Percentiles rank a stretch among this genome's conserved stretches.
Conservation (phyloP, 2,329 filamentous ascomycete species). For the Endothia cerciana region DNA sequence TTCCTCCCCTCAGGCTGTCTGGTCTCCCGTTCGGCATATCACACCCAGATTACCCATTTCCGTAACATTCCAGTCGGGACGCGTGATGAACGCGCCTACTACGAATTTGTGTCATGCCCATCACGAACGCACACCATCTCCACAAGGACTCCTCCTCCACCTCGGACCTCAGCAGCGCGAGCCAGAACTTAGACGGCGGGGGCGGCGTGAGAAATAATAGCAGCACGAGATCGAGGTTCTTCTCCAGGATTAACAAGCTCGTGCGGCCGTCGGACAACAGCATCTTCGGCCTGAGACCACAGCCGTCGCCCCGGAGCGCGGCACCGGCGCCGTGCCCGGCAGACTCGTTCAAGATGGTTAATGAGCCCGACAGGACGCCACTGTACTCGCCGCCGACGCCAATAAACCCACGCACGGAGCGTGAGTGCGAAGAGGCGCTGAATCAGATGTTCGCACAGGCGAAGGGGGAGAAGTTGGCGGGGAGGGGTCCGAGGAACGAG, state of each 20-base stretch:
- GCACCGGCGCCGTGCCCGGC: not conserved
- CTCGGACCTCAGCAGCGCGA: slow-evolving; percentile 10
- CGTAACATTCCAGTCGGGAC: slow-evolving; percentile 3
- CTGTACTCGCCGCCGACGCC: slow-evolving; percentile 15
- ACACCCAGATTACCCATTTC: not conserved
- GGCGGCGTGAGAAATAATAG: not conserved
- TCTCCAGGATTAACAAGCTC: slow-evolving; percentile 23
- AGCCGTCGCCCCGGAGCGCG: slow-evolving; percentile 1
- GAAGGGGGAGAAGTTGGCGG: not conserved
- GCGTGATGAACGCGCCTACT: not conserved
- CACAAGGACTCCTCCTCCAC: slow-evolving; percentile 1
- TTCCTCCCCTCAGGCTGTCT: not conserved
- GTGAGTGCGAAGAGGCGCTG: slow-evolving; percentile 23
- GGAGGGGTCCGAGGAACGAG: not conserved
- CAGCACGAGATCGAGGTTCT: slow-evolving; percentile 14
- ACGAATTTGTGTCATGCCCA: not conserved
- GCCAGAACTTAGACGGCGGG: slow-evolving; percentile 1
- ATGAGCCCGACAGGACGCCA: slow-evolving; percentile 21
- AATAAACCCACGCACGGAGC: slow-evolving; percentile 18
- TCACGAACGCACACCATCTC: slow-evolving; percentile 12
- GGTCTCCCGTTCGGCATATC: not conserved
- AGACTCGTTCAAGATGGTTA: slow-evolving; percentile 19
- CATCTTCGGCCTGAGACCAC: slow-evolving; percentile 7
- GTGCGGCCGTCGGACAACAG: slow-evolving; percentile 8
- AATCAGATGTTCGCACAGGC: slow-evolving; percentile 12